phyloP scores from a whole-genome alignment of 108 stramenopile species.

The Cyclotella kingstonii region DNA sequence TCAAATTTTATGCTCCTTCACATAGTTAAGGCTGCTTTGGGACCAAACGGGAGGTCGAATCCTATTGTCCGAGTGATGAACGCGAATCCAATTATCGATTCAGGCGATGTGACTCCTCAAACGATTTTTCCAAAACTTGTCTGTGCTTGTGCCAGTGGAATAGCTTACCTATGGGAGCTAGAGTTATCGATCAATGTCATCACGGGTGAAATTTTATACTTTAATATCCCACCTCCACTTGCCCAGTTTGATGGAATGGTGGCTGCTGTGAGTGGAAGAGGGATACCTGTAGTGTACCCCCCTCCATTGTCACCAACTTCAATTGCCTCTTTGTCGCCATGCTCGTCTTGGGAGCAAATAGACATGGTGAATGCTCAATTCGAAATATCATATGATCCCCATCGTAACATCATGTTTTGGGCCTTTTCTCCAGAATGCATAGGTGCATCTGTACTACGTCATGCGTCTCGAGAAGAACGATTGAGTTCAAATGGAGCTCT shows the following conservation, averaged over 20 bases:
- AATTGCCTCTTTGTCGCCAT: constrained; percentile 24
- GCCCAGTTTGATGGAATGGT: constrained; percentile 39
- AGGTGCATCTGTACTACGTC: constrained; percentile 27
- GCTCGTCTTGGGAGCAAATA: constrained; percentile 36
- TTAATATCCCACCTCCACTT: constrained; percentile 37
- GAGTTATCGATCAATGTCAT: constrained; percentile 30
- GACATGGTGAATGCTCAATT: constrained; percentile 35
- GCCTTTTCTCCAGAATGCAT: constrained; percentile 34
- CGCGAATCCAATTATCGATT: constrained; percentile 25
- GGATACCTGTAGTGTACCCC: constrained; percentile 25
- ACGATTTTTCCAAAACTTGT: constrained; percentile 17
- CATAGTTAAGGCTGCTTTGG: constrained; percentile 25
- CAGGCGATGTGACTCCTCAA: constrained; percentile 9
- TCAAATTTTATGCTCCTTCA: not conserved
- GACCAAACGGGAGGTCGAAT: constrained; percentile 33
- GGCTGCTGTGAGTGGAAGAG: constrained; percentile 23
- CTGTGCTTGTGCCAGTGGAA: constrained; percentile 26
- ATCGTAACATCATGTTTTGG: constrained; percentile 26
- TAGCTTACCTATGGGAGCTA: constrained; percentile 39
- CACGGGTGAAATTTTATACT: constrained; percentile 20
- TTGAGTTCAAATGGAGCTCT: constrained; percentile 27
- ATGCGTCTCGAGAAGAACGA: constrained; percentile 26
- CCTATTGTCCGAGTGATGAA: constrained; percentile 37
- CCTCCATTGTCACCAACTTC: constrained; percentile 25
- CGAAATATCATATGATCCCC: constrained; percentile 26